These are phyloP conservation scores for Stagonosporopsis rhizophila DNA, from an alignment of 2,329 filamentous ascomycete genomes.

Conservation along the genomic window DNA sequence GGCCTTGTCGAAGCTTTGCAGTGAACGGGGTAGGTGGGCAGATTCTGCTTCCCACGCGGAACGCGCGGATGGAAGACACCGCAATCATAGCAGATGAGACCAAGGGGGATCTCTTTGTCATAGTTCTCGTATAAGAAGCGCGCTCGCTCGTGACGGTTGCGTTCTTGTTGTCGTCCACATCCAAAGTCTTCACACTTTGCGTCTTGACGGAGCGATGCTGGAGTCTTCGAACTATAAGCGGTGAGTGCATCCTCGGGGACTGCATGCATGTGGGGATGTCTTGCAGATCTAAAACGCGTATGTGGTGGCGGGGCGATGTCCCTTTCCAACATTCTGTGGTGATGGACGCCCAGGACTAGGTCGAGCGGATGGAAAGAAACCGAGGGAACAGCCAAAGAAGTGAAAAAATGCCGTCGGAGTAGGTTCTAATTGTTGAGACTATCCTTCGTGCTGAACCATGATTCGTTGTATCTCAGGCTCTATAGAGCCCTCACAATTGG, in stretches of 20 bases:
- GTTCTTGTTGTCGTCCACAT: conserved; percentile 5
- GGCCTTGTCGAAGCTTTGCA: conserved; percentile 1
- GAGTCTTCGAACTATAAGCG: conserved; percentile 2
- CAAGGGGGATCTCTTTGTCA: conserved; percentile 1
- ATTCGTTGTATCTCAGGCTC: conserved; percentile 1
- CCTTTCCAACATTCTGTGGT: conserved; percentile 4
- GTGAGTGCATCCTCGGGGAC: not conserved
- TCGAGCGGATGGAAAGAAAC: conserved; percentile 3
- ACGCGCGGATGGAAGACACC: conserved; percentile 2
- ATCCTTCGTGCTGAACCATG: conserved; percentile 6
- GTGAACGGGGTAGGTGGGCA: conserved; percentile 2
- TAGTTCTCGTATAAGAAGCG: conserved; percentile 1
- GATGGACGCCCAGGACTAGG: not conserved
- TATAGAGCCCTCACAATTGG: conserved; percentile 1
- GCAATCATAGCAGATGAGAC: conserved; percentile 6
- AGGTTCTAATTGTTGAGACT: conserved; percentile 1
- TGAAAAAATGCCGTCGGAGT: not conserved
- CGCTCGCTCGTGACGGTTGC: conserved; percentile 3
- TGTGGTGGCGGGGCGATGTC: conserved; percentile 1
- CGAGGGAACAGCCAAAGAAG: not conserved
- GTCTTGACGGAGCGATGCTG: conserved; percentile 1
- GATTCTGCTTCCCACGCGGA: not conserved
- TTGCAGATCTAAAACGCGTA: conserved; percentile 3
- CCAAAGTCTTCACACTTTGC: conserved; percentile 6
- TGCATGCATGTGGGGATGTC: not conserved